A percentile compares a stretch with the other conserved stretches of the same genome.
phyloP scores from a whole-genome alignment of 2,329 filamentous ascomycete genomes.

The Colletotrichum eremochloae region DNA sequence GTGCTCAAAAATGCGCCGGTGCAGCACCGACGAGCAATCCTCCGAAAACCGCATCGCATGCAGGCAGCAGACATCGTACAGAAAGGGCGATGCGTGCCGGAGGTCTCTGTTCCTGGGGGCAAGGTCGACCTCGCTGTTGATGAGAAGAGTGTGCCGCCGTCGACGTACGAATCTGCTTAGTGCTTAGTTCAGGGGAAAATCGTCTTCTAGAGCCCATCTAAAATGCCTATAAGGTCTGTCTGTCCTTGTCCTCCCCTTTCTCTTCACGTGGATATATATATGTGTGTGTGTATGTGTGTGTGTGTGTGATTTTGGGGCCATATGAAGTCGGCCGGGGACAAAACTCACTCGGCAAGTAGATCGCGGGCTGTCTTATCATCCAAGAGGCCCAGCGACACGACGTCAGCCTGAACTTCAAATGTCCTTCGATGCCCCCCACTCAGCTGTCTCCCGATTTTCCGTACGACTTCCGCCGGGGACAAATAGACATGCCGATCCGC shows the following conservation, averaged over 20 bases:
- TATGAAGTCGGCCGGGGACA: neutral
- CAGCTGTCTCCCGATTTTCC: conserved; percentile 38
- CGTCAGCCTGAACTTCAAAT: conserved; percentile 34
- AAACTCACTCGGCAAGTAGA: conserved; percentile 31
- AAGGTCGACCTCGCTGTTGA: conserved; percentile 37
- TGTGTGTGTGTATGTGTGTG: neutral
- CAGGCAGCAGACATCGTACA: conserved; percentile 56
- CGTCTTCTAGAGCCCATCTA: neutral
- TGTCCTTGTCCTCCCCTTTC: neutral
- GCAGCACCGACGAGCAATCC: conserved; percentile 44
- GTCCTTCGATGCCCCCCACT: conserved; percentile 34
- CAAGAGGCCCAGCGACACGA: conserved; percentile 33
- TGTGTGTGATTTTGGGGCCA: neutral
- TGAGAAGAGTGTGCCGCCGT: conserved; percentile 30
- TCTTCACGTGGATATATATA: neutral
- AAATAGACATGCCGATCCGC: conserved; percentile 36
- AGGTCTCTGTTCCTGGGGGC: conserved; percentile 43
- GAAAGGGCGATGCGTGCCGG: conserved; percentile 53
- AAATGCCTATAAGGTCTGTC: neutral
- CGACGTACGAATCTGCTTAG: conserved; percentile 31
- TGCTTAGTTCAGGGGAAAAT: neutral
- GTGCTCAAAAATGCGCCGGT: conserved; percentile 56
- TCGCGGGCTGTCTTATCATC: conserved; percentile 30
- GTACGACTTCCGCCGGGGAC: conserved; percentile 36
- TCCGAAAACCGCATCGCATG: conserved; percentile 47